Conservation (phyloP, 306 rosid genomes). For the Citrullus amarus region DNA sequence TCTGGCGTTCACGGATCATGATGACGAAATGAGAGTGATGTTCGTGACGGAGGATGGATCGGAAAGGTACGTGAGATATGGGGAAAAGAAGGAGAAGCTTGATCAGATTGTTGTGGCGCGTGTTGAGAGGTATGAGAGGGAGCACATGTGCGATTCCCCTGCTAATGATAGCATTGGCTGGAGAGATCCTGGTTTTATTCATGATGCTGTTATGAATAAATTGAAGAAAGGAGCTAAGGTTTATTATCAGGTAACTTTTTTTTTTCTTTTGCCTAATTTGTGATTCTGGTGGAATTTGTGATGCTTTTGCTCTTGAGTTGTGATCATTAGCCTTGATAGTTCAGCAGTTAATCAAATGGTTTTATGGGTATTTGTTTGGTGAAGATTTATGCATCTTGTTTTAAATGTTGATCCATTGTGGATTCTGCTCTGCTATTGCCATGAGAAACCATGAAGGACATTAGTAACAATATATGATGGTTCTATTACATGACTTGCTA, state of each 20-base stretch:
- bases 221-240: constrained; percentile 51
- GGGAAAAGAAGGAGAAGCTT: constrained; percentile 25
- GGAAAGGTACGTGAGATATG: constrained; percentile 40
- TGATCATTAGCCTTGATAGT: background rate
- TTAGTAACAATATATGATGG: background rate
- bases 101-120: constrained; percentile 32
- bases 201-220: constrained; percentile 49
- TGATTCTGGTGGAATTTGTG: background rate
- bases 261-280: background rate
- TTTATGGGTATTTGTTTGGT: background rate
- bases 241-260: constrained; percentile 49
- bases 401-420: background rate
- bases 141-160: constrained; percentile 76
- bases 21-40: constrained; percentile 78
- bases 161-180: constrained; percentile 61
- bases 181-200: constrained; percentile 90
- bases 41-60: constrained; percentile 31
- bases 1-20: constrained; percentile 39
- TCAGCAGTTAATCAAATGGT: background rate
- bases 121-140: constrained; percentile 56
- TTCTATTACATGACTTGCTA: background rate
- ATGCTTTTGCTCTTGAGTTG: background rate
- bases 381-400: background rate
- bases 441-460: background rate
- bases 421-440: background rate